A percentile compares a stretch with the other conserved stretches of the same genome.
Conservation (phyloP, 169 alveolate species). For the Eimeria acervulina region DNA sequence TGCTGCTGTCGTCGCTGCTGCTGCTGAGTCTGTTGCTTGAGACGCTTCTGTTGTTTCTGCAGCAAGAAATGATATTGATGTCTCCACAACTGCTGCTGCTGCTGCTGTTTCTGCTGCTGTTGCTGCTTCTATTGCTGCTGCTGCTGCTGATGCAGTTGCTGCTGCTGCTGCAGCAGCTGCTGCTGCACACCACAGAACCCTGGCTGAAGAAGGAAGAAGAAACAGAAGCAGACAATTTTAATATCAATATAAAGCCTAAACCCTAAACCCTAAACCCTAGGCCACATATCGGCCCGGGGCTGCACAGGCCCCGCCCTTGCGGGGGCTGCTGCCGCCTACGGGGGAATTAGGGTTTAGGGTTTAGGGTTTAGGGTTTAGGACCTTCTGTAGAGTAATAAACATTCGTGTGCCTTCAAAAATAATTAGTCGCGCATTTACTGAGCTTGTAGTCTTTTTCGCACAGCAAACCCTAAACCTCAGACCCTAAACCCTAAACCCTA, state of each 20-base stretch:
- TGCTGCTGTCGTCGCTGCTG: neutral
- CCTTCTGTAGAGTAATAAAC: too few species aligned
- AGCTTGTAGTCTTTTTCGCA: too few species aligned
- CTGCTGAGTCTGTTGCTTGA: neutral
- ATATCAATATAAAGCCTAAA: neutral
- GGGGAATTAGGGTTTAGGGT: neutral
- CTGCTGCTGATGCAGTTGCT: neutral
- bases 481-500: neutral
- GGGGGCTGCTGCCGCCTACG: neutral
- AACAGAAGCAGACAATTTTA: neutral
- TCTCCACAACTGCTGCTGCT: neutral
- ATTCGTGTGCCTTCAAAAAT: neutral
- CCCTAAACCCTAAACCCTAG: neutral
- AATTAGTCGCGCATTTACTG: neutral
- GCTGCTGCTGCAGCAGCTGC: neutral
- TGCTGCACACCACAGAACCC: neutral
- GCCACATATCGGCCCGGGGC: neutral
- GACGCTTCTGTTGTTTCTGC: neutral
- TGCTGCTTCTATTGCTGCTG: neutral
- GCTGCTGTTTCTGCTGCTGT: slow-evolving; percentile 27
- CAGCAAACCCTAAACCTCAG: neutral
- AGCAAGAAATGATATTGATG: too few species aligned
- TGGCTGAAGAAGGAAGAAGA: neutral
- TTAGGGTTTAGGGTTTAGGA: neutral
- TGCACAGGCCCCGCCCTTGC: neutral